These are phyloP conservation scores for Lithohypha guttulata DNA, from an alignment of 2,329 filamentous ascomycete genomes.

Conservation along the genomic window DNA sequence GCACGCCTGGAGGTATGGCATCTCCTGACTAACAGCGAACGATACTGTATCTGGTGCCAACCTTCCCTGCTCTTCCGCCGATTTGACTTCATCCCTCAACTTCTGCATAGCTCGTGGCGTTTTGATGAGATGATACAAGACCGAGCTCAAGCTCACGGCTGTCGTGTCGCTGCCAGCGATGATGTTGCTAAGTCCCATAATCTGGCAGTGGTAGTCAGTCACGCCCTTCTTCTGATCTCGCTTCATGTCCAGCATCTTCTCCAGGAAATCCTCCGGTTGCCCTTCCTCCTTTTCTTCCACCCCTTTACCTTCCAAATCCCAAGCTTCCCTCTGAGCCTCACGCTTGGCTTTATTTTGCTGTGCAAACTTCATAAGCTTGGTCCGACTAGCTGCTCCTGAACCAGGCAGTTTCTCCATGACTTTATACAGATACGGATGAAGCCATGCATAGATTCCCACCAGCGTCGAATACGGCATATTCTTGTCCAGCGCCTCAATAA, in stretches of 20 bases:
- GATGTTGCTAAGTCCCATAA: slow-evolving; percentile 26
- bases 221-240: slow-evolving; percentile 34
- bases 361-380: slow-evolving; percentile 27
- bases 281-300: slow-evolving; percentile 13
- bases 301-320: slow-evolving; percentile 9
- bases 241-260: slow-evolving; percentile 33
- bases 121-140: slow-evolving; percentile 65
- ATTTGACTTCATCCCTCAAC: slow-evolving; percentile 17
- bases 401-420: slow-evolving; percentile 24
- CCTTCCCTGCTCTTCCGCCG: slow-evolving; percentile 23
- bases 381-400: slow-evolving; percentile 26
- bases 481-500: slow-evolving; percentile 27
- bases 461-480: slow-evolving; percentile 30
- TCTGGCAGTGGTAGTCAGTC: slow-evolving; percentile 30
- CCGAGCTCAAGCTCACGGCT: slow-evolving; percentile 45
- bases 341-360: slow-evolving; percentile 25
- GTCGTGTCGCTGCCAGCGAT: slow-evolving; percentile 19
- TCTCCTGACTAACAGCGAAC: slow-evolving; percentile 54
- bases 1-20: slow-evolving; percentile 42
- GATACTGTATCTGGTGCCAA: slow-evolving; percentile 28
- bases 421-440: slow-evolving; percentile 29
- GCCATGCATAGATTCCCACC: slow-evolving; percentile 33
- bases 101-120: slow-evolving; percentile 35
- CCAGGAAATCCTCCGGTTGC: slow-evolving; percentile 31
- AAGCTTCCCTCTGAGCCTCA: slow-evolving; percentile 19